These are phyloP conservation scores for Colletotrichum karsti DNA, from an alignment of 2,329 filamentous ascomycete species.

Conservation along the genomic window DNA sequence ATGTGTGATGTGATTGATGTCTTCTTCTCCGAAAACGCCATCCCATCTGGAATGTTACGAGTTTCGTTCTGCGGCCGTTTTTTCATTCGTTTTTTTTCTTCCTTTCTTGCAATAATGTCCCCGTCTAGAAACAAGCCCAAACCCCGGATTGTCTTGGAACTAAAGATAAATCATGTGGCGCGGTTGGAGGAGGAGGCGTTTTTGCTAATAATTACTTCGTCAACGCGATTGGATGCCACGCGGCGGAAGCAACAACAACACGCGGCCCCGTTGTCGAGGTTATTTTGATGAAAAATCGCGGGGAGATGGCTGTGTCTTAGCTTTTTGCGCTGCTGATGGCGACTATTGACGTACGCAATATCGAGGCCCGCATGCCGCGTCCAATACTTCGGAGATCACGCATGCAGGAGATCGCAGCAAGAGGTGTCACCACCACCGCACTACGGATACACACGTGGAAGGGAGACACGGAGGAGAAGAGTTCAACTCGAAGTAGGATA, in stretches of 20 bases:
- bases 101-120: neutral
- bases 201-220: neutral
- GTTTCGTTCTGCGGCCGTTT: neutral
- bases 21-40: neutral
- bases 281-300: neutral
- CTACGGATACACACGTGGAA: too few species aligned
- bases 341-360: constrained; percentile 11
- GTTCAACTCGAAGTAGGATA: constrained; percentile 11
- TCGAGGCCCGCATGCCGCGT: constrained; percentile 4
- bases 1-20: neutral
- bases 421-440: neutral
- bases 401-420: neutral
- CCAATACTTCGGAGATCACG: neutral
- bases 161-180: neutral
- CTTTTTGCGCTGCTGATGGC: neutral
- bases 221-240: neutral
- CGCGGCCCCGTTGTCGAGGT: neutral
- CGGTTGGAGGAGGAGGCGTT: too few species aligned
- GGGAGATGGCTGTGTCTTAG: too few species aligned
- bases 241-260: neutral
- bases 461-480: neutral
- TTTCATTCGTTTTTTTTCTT: neutral
- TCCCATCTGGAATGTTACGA: neutral
- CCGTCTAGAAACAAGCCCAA: neutral
- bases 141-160: constrained; percentile 13